These are phyloP conservation scores for Hymenoscyphus occultus DNA, from an alignment of 2,329 filamentous ascomycete genomes.

Conservation along the genomic window DNA sequence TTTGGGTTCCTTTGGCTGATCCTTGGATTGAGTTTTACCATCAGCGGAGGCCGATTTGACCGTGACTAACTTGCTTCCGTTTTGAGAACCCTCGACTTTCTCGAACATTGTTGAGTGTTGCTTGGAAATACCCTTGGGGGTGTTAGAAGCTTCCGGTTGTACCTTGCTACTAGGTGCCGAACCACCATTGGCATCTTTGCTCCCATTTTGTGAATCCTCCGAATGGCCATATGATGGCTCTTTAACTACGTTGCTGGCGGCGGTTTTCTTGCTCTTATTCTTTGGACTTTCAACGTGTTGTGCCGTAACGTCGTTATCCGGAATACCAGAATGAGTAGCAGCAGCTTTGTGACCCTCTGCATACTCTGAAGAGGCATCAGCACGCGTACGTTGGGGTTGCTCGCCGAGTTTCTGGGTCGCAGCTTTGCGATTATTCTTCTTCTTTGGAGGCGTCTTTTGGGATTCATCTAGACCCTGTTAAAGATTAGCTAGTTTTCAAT, in stretches of 20 bases:
- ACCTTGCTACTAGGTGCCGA: background rate
- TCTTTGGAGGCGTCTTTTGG: conserved; percentile 27
- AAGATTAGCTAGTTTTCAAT: conserved; percentile 12
- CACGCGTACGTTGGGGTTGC: conserved; percentile 5
- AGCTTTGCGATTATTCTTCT: conserved; percentile 28
- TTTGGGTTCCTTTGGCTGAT: conserved; percentile 14
- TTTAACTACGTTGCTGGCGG: background rate
- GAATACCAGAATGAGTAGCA: background rate
- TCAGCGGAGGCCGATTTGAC: conserved; percentile 27
- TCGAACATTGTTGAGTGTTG: conserved; percentile 24
- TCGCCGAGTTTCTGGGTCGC: conserved; percentile 27
- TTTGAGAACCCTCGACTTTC: conserved; percentile 26
- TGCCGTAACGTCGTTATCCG: background rate
- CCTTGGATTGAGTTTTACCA: conserved; percentile 20
- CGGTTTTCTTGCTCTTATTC: background rate
- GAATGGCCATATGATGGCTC: background rate
- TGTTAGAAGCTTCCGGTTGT: background rate
- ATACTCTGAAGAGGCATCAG: background rate
- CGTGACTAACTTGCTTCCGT: conserved; percentile 29
- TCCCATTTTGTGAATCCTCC: conserved; percentile 6
- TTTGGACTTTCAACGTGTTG: background rate
- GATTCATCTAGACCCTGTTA: conserved; percentile 34
- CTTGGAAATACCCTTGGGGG: background rate
- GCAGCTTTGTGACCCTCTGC: background rate
- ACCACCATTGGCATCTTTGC: background rate